Base-by-base conservation (phyloP, 495 filamentous ascomycete genomes). In the Lindgomyces ingoldianus region DNA sequence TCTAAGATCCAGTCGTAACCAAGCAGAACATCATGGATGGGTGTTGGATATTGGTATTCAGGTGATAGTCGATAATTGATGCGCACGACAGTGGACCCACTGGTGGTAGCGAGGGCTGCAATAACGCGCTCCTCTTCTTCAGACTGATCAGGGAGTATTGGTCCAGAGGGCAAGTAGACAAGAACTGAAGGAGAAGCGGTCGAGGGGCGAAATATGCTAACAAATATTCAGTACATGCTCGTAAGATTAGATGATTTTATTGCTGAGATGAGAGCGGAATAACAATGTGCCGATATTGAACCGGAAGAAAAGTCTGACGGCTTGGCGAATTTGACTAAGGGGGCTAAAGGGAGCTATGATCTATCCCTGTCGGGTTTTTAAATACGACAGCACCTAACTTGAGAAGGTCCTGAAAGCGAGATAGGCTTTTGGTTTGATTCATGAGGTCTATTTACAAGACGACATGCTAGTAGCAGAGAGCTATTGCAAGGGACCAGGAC, bases 1-100 rank as follows among this genome's bases (percentile, higher is more conserved):
- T 73, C 46, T 16, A 62, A 30, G 22, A 77, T 52, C 79, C 79
- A 81, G 70, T 81, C 78, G 57, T 75, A 81, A 4, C 69, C 76
- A 11, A 63, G 53, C 4, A 80, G 63, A 10, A 78, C 74, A 59
- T 77, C 73, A 50, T 80, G 78, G 6, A 80, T 64, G 0, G 79
- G 78, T 3, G 66, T 67, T 25, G 79, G 79, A 52, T 71, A 80
- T 6, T 45, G 68, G 26, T 69, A 27, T 6, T 60, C 18, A 2
- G 19, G 39, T 4, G 71, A 69, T 9, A 72, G 49, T 14, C 75
- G 73, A 57, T 80, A 77, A 46, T 76, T 72, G 50, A 78, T 69
- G 8, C 72, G 62, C 3, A 77, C 69, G 39, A 73, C 64, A 19
- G 73, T 77, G 27, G 69, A 64, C 22, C 70, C 66, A n/a, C 65